Percentiles rank a stretch among this genome's conserved stretches.
Conservation (phyloP, 2,329 filamentous ascomycete species). For the Sclerotinia subarctica region DNA sequence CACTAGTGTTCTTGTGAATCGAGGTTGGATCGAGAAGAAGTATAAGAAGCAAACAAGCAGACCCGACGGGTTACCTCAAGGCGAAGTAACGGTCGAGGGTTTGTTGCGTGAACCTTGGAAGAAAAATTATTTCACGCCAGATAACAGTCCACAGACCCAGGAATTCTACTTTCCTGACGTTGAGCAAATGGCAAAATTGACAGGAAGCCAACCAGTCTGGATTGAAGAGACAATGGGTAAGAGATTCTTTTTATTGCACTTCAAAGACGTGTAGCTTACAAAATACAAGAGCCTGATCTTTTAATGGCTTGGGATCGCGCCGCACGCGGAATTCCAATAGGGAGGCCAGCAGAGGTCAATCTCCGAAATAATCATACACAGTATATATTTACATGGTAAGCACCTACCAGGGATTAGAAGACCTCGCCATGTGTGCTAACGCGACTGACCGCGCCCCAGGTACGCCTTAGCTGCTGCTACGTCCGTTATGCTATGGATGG, state of each 20-base stretch:
- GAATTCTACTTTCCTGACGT: slow-evolving; percentile 97
- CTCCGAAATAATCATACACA: slow-evolving; percentile 95
- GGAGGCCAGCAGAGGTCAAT: slow-evolving; percentile 83
- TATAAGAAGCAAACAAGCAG: slow-evolving; percentile 62
- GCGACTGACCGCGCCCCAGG: slow-evolving; percentile 49
- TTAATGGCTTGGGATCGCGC: slow-evolving; percentile 72
- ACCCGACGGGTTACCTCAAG: slow-evolving; percentile 62
- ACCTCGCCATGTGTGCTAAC: not conserved
- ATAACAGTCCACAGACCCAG: slow-evolving; percentile 76
- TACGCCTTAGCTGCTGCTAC: slow-evolving; percentile 83
- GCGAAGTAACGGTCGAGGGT: slow-evolving; percentile 76
- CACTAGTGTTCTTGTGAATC: slow-evolving; percentile 78
- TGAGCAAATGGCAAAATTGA: slow-evolving; percentile 78
- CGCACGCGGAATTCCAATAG: slow-evolving; percentile 82
- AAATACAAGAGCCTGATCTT: slow-evolving; percentile 66
- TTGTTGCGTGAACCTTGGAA: slow-evolving; percentile 86
- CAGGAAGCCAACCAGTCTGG: slow-evolving; percentile 86
- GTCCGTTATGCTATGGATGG: slow-evolving; percentile 94
- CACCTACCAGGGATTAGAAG: slow-evolving; percentile 23
- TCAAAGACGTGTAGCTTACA: not conserved
- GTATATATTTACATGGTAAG: slow-evolving; percentile 98
- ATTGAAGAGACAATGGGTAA: slow-evolving; percentile 92
- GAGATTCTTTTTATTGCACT: slow-evolving; percentile 31
- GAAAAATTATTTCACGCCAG: slow-evolving; percentile 96
- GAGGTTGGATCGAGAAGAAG: slow-evolving; percentile 87